Percentiles rank a stretch among this genome's conserved stretches.
Evolutionary conservation across 768 basidiomycete species (phyloP).

Genomic region (Russula dissimulans): DNA sequence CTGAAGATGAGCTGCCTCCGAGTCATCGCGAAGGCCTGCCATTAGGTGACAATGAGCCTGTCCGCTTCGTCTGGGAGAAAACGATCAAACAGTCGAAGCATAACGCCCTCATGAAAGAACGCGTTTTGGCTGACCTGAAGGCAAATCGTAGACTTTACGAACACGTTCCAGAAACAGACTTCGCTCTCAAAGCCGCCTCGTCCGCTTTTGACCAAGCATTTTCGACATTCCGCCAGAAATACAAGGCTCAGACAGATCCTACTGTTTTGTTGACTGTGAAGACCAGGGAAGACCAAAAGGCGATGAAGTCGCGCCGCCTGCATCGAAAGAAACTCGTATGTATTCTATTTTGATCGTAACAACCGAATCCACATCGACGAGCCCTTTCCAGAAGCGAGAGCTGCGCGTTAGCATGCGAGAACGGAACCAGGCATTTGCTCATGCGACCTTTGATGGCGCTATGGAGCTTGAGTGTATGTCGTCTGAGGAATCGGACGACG

Average conservation of each 20-base stretch:
- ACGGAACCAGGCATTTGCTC: slow-evolving; percentile 43
- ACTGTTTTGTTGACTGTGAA: slow-evolving; percentile 35
- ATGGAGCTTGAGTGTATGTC: slow-evolving; percentile 73
- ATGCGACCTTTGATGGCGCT: slow-evolving; percentile 60
- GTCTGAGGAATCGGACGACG: slow-evolving; percentile 64
- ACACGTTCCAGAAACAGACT: slow-evolving; percentile 57
- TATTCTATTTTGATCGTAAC: slow-evolving; percentile 11
- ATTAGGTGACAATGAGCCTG: slow-evolving; percentile 39
- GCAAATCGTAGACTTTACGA: slow-evolving; percentile 47
- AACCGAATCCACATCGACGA: not conserved
- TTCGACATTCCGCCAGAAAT: slow-evolving; percentile 60
- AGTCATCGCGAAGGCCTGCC: slow-evolving; percentile 47
- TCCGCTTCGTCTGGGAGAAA: slow-evolving; percentile 76
- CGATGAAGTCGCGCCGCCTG: slow-evolving; percentile 49
- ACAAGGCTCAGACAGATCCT: slow-evolving; percentile 47
- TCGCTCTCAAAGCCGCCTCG: slow-evolving; percentile 51
- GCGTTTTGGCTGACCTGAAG: slow-evolving; percentile 51
- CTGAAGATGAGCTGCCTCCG: slow-evolving; percentile 51
- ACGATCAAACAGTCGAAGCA: slow-evolving; percentile 68
- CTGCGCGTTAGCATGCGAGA: slow-evolving; percentile 54
- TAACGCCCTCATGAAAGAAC: slow-evolving; percentile 61
- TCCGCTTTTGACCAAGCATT: slow-evolving; percentile 62
- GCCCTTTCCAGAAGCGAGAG: slow-evolving; percentile 47
- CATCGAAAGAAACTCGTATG: slow-evolving; percentile 57
- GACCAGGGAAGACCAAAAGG: slow-evolving; percentile 52